Evolutionary conservation across 352 stramenopile species (phyloP).

Genomic region (Phytophthora megakarya): DNA sequence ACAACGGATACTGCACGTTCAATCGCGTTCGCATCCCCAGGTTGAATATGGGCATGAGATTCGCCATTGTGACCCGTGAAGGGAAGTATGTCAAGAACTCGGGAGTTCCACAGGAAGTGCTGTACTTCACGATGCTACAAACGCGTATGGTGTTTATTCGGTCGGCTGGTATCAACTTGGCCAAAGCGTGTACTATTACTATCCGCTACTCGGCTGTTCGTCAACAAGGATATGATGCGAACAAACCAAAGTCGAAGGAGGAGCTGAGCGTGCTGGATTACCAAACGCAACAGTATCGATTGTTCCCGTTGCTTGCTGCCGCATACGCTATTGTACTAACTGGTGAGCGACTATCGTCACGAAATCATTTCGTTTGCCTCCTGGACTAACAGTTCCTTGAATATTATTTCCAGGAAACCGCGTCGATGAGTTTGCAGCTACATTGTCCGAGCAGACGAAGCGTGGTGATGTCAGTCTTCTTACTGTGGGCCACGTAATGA

Average conservation of each 20-base stretch:
- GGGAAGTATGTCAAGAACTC: slow-evolving; percentile 71
- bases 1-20: slow-evolving; percentile 72
- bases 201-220: slow-evolving; percentile 94
- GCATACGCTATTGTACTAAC: slow-evolving; percentile 91
- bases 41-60: slow-evolving; percentile 70
- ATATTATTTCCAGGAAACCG: slow-evolving; percentile 45
- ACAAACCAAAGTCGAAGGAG: slow-evolving; percentile 46
- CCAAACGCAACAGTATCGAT: slow-evolving; percentile 94
- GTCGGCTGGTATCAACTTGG: slow-evolving; percentile 61
- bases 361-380: neutral
- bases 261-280: slow-evolving; percentile 96
- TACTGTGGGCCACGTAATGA: slow-evolving; percentile 58
- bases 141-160: slow-evolving; percentile 70
- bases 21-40: slow-evolving; percentile 62
- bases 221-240: slow-evolving; percentile 82
- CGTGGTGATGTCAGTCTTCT: slow-evolving; percentile 51
- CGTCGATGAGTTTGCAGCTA: slow-evolving; percentile 54
- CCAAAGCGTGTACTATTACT: slow-evolving; percentile 91
- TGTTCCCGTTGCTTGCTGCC: slow-evolving; percentile 91
- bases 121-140: slow-evolving; percentile 87
- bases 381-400: slow-evolving; percentile 31
- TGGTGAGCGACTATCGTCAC: slow-evolving; percentile 76
- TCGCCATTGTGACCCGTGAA: slow-evolving; percentile 56
- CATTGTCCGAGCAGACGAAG: slow-evolving; percentile 49
- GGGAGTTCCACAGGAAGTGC: slow-evolving; percentile 49